Conservation (phyloP, 2,329 filamentous ascomycete genomes). For the Dactylellina drechsleri region DNA sequence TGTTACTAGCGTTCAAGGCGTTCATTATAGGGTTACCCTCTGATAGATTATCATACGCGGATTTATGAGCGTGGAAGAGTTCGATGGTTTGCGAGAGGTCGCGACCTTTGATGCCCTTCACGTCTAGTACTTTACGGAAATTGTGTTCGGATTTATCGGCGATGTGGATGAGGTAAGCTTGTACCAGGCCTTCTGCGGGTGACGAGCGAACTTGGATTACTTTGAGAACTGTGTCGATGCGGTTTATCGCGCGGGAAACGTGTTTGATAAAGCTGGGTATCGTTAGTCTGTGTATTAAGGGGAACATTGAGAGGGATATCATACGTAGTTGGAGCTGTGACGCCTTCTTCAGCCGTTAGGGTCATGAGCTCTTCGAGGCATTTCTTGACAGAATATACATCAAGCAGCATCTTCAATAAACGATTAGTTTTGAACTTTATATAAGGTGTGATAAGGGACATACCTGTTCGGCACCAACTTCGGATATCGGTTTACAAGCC, state of each 20-base stretch:
- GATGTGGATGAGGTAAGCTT: constrained; percentile 97
- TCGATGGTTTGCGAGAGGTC: constrained; percentile 87
- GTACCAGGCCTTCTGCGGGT: constrained; percentile 91
- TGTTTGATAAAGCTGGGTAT: constrained; percentile 77
- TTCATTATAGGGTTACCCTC: constrained; percentile 56
- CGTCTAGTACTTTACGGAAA: constrained; percentile 93
- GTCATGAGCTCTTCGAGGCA: constrained; percentile 77
- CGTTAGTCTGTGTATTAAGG: constrained; percentile 41
- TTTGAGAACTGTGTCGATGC: constrained; percentile 92
- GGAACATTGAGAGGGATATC: constrained; percentile 53
- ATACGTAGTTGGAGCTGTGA: constrained; percentile 68
- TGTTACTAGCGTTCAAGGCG: constrained; percentile 37
- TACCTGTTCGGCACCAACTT: constrained; percentile 92
- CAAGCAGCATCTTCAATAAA: constrained; percentile 80
- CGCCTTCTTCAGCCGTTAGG: constrained; percentile 68
- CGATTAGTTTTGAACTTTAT: background rate
- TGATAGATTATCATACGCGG: constrained; percentile 65
- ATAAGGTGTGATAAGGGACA: constrained; percentile 47
- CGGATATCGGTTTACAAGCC: constrained; percentile 87
- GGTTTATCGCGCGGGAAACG: constrained; percentile 82
- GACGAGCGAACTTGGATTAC: constrained; percentile 92
- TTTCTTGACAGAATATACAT: constrained; percentile 90
- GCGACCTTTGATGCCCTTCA: constrained; percentile 88
- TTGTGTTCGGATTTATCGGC: constrained; percentile 92
- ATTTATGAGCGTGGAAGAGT: constrained; percentile 82